Conservation (phyloP, 2,329 filamentous ascomycete species). For the Colletotrichum tropicale region DNA sequence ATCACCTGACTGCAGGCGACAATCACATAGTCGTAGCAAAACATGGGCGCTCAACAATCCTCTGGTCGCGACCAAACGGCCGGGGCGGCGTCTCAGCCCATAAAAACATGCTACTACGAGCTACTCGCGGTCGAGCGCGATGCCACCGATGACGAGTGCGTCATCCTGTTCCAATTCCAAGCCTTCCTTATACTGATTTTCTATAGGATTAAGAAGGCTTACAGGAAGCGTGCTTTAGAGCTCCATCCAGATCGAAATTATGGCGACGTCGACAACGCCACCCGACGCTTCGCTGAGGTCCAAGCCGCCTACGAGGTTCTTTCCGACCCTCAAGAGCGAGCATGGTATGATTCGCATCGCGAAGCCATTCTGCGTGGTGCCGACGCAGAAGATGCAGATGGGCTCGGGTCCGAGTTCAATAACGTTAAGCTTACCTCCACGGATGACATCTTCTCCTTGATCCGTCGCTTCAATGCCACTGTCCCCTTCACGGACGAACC, state of each 20-base stretch:
- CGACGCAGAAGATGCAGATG: constrained; percentile 47
- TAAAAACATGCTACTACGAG: constrained; percentile 85
- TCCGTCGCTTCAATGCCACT: constrained; percentile 79
- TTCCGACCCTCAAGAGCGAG: constrained; percentile 91
- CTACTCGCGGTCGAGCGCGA: constrained; percentile 75
- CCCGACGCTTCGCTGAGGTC: constrained; percentile 85
- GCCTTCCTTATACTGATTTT: neutral
- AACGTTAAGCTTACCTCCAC: constrained; percentile 79
- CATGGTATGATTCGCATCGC: constrained; percentile 97
- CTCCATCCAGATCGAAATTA: constrained; percentile 95
- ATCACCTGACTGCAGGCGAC: neutral
- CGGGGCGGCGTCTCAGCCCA: constrained; percentile 25
- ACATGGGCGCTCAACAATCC: constrained; percentile 62
- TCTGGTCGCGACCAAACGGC: constrained; percentile 35
- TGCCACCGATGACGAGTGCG: constrained; percentile 81
- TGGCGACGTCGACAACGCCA: constrained; percentile 82
- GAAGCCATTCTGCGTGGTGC: constrained; percentile 79
- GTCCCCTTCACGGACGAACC: constrained; percentile 82
- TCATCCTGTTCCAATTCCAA: neutral
- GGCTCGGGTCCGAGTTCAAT: constrained; percentile 63
- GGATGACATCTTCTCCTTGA: constrained; percentile 78
- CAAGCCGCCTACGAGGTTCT: constrained; percentile 96
- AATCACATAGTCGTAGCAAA: neutral
- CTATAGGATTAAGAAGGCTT: constrained; percentile 88
- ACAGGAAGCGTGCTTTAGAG: constrained; percentile 87